These are phyloP conservation scores for Nigrospora sphaerica DNA, from an alignment of 2,329 filamentous ascomycete species.

Conservation along the genomic window DNA sequence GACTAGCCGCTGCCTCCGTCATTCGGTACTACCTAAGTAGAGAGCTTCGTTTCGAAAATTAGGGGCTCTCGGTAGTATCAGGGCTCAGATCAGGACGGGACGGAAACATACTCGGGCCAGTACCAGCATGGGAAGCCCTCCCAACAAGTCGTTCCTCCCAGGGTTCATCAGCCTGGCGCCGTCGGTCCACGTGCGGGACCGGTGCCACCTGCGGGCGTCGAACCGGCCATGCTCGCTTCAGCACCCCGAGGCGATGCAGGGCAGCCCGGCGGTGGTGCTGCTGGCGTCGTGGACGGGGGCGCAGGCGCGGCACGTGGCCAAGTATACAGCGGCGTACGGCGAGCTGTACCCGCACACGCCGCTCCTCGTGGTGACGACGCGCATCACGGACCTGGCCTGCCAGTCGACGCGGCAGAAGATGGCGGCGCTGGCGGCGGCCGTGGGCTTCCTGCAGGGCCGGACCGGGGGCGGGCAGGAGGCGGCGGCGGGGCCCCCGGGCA, in stretches of 20 bases:
- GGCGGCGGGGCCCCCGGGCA: conserved; percentile 5
- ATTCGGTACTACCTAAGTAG: no score
- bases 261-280: conserved; percentile 24
- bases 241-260: neutral
- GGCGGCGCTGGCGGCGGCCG: neutral
- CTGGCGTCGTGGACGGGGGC: conserved; percentile 41
- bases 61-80: no score
- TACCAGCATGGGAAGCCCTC: neutral
- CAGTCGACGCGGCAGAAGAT: conserved; percentile 6
- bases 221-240: no score
- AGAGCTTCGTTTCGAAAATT: no score
- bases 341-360: conserved; percentile 31
- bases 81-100: no score
- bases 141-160: conserved; percentile 22
- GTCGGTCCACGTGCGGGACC: conserved; percentile 21
- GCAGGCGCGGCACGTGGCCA: conserved; percentile 30
- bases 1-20: no score
- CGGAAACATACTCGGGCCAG: no score
- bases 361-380: conserved; percentile 31
- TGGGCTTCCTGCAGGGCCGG: conserved; percentile 2
- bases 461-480: neutral
- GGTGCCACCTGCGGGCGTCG: neutral
- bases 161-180: conserved; percentile 27
- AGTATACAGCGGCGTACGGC: conserved; percentile 38
- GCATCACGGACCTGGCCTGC: conserved; percentile 23